These are phyloP conservation scores for Pseudogymnoascus destructans DNA, from an alignment of 2,329 filamentous ascomycete genomes.

Conservation along the genomic window DNA sequence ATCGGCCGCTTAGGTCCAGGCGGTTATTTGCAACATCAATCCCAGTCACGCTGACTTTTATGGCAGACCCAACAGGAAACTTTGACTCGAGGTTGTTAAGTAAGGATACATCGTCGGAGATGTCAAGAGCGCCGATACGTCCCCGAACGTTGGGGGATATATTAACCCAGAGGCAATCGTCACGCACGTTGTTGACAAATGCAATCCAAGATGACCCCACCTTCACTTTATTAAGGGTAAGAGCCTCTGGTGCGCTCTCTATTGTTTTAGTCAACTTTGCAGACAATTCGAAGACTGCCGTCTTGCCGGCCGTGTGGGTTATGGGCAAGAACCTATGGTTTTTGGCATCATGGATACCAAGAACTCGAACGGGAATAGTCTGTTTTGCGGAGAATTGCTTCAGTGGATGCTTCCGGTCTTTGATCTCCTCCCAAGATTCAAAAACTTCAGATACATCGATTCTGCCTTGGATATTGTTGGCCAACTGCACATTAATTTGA, in stretches of 20 bases:
- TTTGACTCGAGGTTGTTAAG: conserved; percentile 62
- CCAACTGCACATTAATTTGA: conserved; percentile 80
- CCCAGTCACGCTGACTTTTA: conserved; percentile 64
- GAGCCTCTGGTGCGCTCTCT: conserved; percentile 42
- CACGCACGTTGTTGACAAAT: conserved; percentile 80
- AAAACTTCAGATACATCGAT: conserved; percentile 87
- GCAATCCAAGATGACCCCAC: conserved; percentile 61
- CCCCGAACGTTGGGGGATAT: conserved; percentile 80
- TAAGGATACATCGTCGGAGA: conserved; percentile 73
- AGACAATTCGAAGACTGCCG: conserved; percentile 73
- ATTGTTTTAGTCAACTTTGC: conserved; percentile 52
- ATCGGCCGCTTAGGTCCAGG: conserved; percentile 71
- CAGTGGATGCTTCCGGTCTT: conserved; percentile 70
- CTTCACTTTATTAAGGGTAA: conserved; percentile 61
- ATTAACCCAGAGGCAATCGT: conserved; percentile 79
- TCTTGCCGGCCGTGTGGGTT: conserved; percentile 68
- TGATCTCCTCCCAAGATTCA: conserved; percentile 75
- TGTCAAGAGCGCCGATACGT: conserved; percentile 67
- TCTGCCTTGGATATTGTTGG: conserved; percentile 81
- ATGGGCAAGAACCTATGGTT: conserved; percentile 88
- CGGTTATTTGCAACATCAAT: conserved; percentile 61
- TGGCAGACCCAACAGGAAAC: conserved; percentile 81
- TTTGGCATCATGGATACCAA: conserved; percentile 80
- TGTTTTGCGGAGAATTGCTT: conserved; percentile 59
- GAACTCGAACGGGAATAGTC: conserved; percentile 57